Evolutionary conservation across 495 filamentous ascomycete genomes (phyloP).

Genomic region (Bacidia rubella): DNA sequence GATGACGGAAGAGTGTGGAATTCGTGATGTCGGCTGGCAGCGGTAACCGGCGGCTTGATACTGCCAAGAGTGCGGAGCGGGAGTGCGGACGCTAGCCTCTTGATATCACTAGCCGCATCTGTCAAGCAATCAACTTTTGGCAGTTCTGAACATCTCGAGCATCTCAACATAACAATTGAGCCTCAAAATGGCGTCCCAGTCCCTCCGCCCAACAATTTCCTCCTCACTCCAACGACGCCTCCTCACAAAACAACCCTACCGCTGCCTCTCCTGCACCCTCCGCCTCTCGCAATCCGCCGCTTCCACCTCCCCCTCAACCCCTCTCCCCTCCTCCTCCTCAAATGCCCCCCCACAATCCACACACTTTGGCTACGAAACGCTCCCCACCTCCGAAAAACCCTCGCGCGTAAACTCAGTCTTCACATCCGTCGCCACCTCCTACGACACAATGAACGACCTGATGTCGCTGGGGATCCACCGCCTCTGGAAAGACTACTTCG

Average conservation of each 20-base stretch:
- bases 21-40: neutral
- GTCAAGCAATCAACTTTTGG: neutral
- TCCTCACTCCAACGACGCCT: neutral
- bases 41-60: too few species aligned
- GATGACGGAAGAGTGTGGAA: too few species aligned
- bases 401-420: constrained; percentile 79
- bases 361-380: constrained; percentile 86
- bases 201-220: neutral
- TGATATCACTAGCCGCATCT: neutral
- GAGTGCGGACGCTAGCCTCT: neutral
- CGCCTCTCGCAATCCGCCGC: constrained; percentile 22
- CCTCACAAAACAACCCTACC: constrained; percentile 23
- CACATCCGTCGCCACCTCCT: constrained; percentile 82
- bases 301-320: neutral
- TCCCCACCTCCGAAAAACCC: constrained; percentile 73
- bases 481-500: constrained; percentile 97
- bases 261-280: constrained; percentile 42
- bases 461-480: constrained; percentile 97
- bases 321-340: constrained; percentile 26
- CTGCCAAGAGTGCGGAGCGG: too few species aligned
- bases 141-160: too few species aligned
- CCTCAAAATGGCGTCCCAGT: neutral
- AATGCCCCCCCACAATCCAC: constrained; percentile 44
- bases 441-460: constrained; percentile 96
- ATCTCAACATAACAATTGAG: too few species aligned